Evolutionary conservation across 2,329 filamentous ascomycete genomes (phyloP).

Genomic region (Exophiala spinifera): DNA sequence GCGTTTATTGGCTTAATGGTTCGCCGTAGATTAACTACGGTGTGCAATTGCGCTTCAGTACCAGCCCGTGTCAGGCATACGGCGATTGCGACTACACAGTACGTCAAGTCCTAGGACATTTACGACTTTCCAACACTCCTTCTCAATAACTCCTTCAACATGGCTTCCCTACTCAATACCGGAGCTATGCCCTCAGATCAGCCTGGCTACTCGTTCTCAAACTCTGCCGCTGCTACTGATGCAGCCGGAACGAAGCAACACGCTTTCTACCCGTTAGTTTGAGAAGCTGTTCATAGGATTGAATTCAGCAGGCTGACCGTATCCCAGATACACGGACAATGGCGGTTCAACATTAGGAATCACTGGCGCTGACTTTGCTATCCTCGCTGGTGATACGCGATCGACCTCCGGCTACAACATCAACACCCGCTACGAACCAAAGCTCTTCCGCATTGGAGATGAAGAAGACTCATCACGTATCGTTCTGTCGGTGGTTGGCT

Average conservation of each 20-base stretch:
- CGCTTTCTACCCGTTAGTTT: conserved; percentile 83
- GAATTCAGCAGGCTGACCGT: conserved; percentile 1
- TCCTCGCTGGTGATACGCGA: conserved; percentile 95
- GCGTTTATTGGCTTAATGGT: neutral
- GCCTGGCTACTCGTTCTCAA: conserved; percentile 60
- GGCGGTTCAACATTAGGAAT: conserved; percentile 95
- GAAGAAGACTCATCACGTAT: conserved; percentile 75
- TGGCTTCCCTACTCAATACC: conserved; percentile 54
- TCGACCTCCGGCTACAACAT: conserved; percentile 97
- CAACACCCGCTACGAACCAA: conserved; percentile 92
- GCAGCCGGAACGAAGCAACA: conserved; percentile 62
- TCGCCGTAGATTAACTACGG: neutral
- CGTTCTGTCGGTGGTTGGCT: conserved; percentile 90
- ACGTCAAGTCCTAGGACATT: neutral
- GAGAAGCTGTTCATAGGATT: neutral
- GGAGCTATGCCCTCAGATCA: conserved; percentile 50
- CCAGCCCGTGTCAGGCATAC: conserved; percentile 5
- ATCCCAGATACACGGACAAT: conserved; percentile 80
- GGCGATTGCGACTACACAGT: neutral
- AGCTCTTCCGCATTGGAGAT: conserved; percentile 96
- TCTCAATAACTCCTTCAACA: conserved; percentile 31
- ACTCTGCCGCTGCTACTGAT: conserved; percentile 45
- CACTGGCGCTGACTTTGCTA: conserved; percentile 87
- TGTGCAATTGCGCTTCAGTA: neutral
- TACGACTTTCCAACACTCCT: conserved; percentile 5